A percentile compares a stretch with the other conserved stretches of the same genome.
Evolutionary conservation across 129 eudicot genomes (phyloP).

Genomic region (Lactuca sativa): DNA sequence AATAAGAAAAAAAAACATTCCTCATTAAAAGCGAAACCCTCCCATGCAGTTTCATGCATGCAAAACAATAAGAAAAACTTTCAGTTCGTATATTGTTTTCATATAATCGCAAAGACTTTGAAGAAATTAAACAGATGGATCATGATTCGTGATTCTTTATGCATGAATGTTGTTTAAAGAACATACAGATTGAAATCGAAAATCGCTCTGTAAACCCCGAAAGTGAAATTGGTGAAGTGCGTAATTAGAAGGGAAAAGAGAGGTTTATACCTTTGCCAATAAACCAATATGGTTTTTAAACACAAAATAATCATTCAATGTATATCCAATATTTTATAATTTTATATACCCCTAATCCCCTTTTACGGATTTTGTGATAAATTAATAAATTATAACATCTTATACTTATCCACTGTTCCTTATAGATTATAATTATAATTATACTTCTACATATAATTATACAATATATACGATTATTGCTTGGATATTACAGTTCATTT

Average conservation of each 20-base stretch:
- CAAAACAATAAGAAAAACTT: neutral
- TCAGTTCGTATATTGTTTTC: neutral
- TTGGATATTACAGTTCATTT: too few relatives aligned
- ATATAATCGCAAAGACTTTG: neutral
- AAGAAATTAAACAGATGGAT: conserved; percentile 3
- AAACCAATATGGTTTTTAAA: too few relatives aligned
- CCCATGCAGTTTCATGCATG: neutral
- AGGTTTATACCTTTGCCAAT: neutral
- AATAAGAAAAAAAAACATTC: too few relatives aligned
- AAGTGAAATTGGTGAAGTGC: neutral
- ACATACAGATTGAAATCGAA: neutral
- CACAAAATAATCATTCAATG: too few relatives aligned
- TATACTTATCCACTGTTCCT: too few relatives aligned
- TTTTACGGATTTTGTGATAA: too few relatives aligned
- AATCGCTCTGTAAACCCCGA: neutral
- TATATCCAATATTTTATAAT: too few relatives aligned
- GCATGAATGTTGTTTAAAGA: conserved; percentile 5
- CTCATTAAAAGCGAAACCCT: conserved; percentile 1
- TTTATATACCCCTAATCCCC: too few relatives aligned
- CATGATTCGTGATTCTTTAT: neutral
- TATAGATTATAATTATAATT: too few relatives aligned
- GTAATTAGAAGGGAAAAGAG: neutral
- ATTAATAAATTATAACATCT: too few relatives aligned
- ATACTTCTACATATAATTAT: too few relatives aligned
- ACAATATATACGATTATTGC: too few relatives aligned